Percentiles rank a stretch among this genome's conserved stretches.
Conservation (phyloP, 1,284 basidiomycete species). For the Sutorius eximius region DNA sequence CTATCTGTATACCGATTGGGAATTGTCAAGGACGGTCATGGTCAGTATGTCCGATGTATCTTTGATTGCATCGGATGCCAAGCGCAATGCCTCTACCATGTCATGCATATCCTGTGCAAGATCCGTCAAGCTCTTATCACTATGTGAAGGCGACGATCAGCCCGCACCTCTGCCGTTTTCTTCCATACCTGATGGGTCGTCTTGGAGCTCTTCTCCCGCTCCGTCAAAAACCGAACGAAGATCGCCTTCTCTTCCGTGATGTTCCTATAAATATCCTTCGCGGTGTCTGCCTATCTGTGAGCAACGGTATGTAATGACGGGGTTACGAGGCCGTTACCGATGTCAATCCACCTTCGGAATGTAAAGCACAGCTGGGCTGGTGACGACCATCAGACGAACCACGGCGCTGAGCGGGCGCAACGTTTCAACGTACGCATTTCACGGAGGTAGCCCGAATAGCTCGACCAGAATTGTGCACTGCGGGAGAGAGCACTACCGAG, state of each 20-base stretch:
- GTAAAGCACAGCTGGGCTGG: conserved; percentile 72
- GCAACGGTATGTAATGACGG: conserved; percentile 9
- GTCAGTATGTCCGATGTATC: conserved; percentile 21
- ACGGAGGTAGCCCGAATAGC: conserved; percentile 76
- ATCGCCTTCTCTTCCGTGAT: conserved; percentile 57
- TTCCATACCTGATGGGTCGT: conserved; percentile 29
- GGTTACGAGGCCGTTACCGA: conserved; percentile 44
- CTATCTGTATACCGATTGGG: conserved; percentile 21
- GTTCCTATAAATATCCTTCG: conserved; percentile 66
- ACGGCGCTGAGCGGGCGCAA: conserved; percentile 7
- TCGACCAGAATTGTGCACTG: conserved; percentile 79
- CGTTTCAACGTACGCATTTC: conserved; percentile 60
- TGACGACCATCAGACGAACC: conserved; percentile 18
- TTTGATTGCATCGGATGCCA: conserved; percentile 23
- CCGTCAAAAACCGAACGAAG: conserved; percentile 48
- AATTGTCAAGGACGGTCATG: conserved; percentile 14
- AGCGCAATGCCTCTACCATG: conserved; percentile 27
- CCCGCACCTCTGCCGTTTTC: conserved; percentile 33
- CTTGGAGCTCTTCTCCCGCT: conserved; percentile 42
- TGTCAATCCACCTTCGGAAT: conserved; percentile 69
- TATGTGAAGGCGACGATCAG: conserved; percentile 1
- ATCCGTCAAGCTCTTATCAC: not conserved
- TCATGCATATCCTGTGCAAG: conserved; percentile 30
- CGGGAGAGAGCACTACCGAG: conserved; percentile 61
- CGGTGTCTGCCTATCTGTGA: conserved; percentile 48